These are phyloP conservation scores for Tardiomyces depauwii DNA, from an alignment of 1,139 yeast species.

Conservation along the genomic window DNA sequence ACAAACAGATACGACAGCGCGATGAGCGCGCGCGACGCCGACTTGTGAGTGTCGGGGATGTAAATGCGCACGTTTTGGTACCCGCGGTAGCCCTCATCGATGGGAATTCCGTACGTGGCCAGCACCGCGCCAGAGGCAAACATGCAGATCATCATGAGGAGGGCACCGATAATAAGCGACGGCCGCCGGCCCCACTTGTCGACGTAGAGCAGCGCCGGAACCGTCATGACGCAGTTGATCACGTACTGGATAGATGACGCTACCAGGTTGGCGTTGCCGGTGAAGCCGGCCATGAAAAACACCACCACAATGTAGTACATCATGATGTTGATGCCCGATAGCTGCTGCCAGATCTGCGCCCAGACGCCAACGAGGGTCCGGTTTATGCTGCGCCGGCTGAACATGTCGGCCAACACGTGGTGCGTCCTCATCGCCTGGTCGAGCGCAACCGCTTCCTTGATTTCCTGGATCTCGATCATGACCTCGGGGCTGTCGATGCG, in stretches of 20 bases:
- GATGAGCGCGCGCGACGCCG: conserved; percentile 28
- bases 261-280: conserved; percentile 31
- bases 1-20: conserved; percentile 35
- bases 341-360: conserved; percentile 10
- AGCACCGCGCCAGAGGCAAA: conserved; percentile 35
- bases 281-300: conserved; percentile 13
- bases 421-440: neutral
- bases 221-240: conserved; percentile 34
- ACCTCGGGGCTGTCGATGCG: neutral
- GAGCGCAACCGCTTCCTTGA: neutral
- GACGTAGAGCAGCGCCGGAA: conserved; percentile 36
- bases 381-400: neutral
- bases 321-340: conserved; percentile 13
- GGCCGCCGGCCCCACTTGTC: conserved; percentile 37
- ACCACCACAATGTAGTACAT: conserved; percentile 13
- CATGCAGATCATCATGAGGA: conserved; percentile 39
- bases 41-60: neutral
- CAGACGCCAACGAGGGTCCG: conserved; percentile 5
- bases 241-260: conserved; percentile 45
- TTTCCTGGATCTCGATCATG: neutral
- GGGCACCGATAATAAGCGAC: conserved; percentile 31
- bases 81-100: conserved; percentile 1
- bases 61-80: neutral
- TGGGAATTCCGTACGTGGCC: conserved; percentile 19
- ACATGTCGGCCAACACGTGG: neutral